A percentile compares a stretch with the other conserved stretches of the same genome.
Conservation (phyloP, 495 filamentous ascomycete genomes). For the Penicillium simplicissimum region DNA sequence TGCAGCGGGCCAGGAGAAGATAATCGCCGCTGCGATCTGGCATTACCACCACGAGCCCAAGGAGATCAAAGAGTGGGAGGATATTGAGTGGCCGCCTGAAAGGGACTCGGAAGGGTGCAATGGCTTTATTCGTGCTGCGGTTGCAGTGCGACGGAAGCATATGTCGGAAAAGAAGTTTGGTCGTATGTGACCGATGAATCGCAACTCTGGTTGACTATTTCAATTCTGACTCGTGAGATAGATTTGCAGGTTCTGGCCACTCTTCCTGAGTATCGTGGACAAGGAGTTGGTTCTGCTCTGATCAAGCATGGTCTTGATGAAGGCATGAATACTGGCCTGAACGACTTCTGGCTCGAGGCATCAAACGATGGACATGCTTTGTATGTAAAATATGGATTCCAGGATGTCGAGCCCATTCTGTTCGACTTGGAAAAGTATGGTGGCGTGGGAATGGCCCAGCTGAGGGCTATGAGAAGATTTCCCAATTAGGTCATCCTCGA, state of each 20-base stretch:
- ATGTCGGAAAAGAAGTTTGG: constrained; percentile 15
- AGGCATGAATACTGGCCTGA: neutral
- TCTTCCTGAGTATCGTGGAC: constrained; percentile 8
- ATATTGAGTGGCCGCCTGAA: constrained; percentile 11
- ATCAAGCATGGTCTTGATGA: constrained; percentile 10
- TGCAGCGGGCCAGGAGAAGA: constrained; percentile 10
- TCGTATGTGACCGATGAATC: constrained; percentile 1
- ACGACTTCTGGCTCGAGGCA: constrained; percentile 14
- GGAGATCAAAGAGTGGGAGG: constrained; percentile 10
- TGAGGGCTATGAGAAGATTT: constrained; percentile 13
- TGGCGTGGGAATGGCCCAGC: neutral
- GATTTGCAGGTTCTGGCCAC: constrained; percentile 18
- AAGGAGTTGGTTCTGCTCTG: constrained; percentile 12
- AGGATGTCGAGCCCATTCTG: constrained; percentile 8
- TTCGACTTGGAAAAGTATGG: constrained; percentile 13
- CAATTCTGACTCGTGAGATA: neutral
- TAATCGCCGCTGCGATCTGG: constrained; percentile 11
- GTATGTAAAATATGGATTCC: constrained; percentile 17
- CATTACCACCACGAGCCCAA: constrained; percentile 9
- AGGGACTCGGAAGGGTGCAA: constrained; percentile 6
- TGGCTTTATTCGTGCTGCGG: neutral
- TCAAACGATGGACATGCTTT: constrained; percentile 15
- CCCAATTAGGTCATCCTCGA: neutral
- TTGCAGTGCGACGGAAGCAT: constrained; percentile 6
- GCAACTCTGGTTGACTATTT: neutral